Evolutionary conservation across 495 filamentous ascomycete genomes (phyloP).

Genomic region (Hypoxylon trugodes): DNA sequence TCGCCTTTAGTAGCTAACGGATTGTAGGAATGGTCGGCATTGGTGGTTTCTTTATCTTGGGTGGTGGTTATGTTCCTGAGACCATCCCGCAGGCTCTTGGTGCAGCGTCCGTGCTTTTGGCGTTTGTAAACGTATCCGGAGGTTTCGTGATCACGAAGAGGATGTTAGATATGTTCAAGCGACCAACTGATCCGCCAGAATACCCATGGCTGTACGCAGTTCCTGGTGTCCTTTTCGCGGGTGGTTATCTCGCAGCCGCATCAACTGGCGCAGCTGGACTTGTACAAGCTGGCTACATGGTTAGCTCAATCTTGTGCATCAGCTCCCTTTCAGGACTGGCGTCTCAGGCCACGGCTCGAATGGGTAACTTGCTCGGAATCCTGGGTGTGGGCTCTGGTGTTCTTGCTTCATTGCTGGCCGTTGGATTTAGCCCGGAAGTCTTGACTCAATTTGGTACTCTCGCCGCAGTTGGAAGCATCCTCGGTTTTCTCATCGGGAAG

Average conservation of each 20-base stretch:
- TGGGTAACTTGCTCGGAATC: constrained; percentile 83
- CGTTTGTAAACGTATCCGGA: constrained; percentile 83
- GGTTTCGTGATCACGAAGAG: constrained; percentile 87
- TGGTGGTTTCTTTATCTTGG: constrained; percentile 83
- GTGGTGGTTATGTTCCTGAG: constrained; percentile 74
- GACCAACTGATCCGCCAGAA: constrained; percentile 79
- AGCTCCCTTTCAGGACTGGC: constrained; percentile 74
- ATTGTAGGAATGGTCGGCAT: constrained; percentile 73
- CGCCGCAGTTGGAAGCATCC: constrained; percentile 70
- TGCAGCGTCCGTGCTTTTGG: constrained; percentile 78
- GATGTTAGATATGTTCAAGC: constrained; percentile 92
- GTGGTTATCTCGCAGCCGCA: constrained; percentile 77
- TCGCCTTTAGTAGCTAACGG: constrained; percentile 38
- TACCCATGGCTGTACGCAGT: constrained; percentile 85
- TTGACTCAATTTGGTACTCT: constrained; percentile 75
- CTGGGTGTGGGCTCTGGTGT: constrained; percentile 80
- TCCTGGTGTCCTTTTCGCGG: constrained; percentile 75
- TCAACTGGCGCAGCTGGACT: constrained; percentile 80
- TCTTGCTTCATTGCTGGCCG: constrained; percentile 76
- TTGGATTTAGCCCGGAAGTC: constrained; percentile 77
- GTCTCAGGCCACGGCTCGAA: constrained; percentile 77
- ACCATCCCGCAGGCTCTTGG: constrained; percentile 80
- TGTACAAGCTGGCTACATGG: constrained; percentile 81
- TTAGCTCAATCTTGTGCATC: constrained; percentile 81
- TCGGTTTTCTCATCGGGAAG: constrained; percentile 75